Conservation (phyloP, 2,329 filamentous ascomycete genomes). For the Paecilomyces formosus region DNA sequence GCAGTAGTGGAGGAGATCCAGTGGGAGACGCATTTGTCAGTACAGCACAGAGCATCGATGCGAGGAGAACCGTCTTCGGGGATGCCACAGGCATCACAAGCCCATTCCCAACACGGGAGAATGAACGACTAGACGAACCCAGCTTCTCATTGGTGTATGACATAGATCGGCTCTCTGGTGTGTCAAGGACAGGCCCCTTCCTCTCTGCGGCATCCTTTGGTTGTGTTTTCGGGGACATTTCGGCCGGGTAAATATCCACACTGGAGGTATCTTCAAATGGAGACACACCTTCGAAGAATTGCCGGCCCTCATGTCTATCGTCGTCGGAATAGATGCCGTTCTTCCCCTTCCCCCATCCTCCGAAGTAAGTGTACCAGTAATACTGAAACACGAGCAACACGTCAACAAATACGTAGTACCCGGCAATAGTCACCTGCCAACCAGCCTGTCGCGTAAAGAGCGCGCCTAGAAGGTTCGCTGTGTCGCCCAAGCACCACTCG, state of each 20-base stretch:
- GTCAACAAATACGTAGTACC: constrained; percentile 61
- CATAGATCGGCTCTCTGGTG: constrained; percentile 13
- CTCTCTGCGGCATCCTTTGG: constrained; percentile 19
- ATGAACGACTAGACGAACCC: constrained; percentile 18
- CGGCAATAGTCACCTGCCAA: constrained; percentile 60
- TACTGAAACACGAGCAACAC: constrained; percentile 56
- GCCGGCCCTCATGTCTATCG: constrained; percentile 18
- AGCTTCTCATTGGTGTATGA: constrained; percentile 30
- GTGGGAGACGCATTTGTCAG: constrained; percentile 35
- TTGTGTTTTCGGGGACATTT: constrained; percentile 15
- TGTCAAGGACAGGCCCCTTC: constrained; percentile 14
- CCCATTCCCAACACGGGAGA: constrained; percentile 17
- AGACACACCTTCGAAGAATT: constrained; percentile 30
- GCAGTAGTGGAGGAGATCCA: constrained; percentile 7
- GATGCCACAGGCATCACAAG: constrained; percentile 25
- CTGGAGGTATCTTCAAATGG: constrained; percentile 24
- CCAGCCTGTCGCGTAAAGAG: constrained; percentile 56
- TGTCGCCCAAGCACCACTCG: constrained; percentile 59
- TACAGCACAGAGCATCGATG: constrained; percentile 39
- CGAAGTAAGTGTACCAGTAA: constrained; percentile 57
- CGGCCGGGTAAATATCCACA: constrained; percentile 9
- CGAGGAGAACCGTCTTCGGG: constrained; percentile 37
- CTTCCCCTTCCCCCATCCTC: constrained; percentile 39
- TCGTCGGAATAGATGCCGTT: constrained; percentile 17
- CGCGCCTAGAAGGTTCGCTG: constrained; percentile 56